Evolutionary conservation across 2,329 filamentous ascomycete species (phyloP).

Genomic region (Aspergillus sp.): DNA sequence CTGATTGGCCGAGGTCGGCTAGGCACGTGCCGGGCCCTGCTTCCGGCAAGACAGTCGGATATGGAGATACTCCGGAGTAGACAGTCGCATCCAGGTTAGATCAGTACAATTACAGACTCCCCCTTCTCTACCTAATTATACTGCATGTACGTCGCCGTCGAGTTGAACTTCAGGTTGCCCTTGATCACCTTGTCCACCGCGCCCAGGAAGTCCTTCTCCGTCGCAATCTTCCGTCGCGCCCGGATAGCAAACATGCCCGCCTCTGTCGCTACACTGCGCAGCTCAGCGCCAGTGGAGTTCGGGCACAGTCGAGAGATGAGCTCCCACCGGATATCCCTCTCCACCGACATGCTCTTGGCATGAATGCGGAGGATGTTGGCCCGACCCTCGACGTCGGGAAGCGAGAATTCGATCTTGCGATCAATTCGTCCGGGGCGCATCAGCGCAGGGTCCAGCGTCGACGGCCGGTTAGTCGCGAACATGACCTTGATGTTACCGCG

Average conservation of each 20-base stretch:
- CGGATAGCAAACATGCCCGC: constrained; percentile 98
- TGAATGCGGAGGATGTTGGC: constrained; percentile 97
- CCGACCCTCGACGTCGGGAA: constrained; percentile 92
- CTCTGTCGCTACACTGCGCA: constrained; percentile 94
- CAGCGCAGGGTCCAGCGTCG: constrained; percentile 87
- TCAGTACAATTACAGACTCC: background rate
- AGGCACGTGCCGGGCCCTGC: constrained; percentile 22
- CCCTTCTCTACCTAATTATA: constrained; percentile 64
- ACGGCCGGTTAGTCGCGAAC: constrained; percentile 96
- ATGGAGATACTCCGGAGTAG: constrained; percentile 1
- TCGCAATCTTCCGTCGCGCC: constrained; percentile 88
- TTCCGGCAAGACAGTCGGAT: constrained; percentile 14
- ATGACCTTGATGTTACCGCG: constrained; percentile 99
- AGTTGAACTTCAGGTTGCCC: constrained; percentile 98
- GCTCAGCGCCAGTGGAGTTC: constrained; percentile 91
- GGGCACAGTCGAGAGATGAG: constrained; percentile 94
- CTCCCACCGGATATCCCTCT: constrained; percentile 98
- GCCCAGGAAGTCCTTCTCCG: constrained; percentile 96
- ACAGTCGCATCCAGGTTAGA: background rate
- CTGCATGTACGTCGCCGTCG: constrained; percentile 94
- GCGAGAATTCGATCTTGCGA: constrained; percentile 96
- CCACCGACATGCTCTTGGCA: constrained; percentile 98
- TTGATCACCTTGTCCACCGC: constrained; percentile 99
- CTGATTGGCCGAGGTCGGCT: constrained; percentile 18
- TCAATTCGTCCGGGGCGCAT: constrained; percentile 98